A percentile compares a stretch with the other conserved stretches of the same genome.
phyloP scores from a whole-genome alignment of 805 yeast genomes.

The Brettanomyces sp. region DNA sequence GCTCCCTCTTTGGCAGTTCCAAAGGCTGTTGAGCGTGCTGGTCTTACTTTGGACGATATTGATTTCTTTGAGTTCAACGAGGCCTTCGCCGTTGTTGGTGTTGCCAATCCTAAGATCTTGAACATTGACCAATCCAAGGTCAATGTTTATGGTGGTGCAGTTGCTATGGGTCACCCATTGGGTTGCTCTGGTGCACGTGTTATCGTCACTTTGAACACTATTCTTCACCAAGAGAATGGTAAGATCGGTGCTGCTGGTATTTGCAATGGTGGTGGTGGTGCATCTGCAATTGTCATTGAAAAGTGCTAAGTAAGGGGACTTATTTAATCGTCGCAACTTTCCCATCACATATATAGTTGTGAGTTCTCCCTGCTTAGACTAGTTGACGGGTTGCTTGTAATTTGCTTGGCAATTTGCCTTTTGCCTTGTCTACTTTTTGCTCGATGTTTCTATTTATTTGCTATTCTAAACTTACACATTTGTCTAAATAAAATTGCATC shows the following conservation, averaged over 20 bases:
- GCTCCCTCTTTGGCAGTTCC: conserved; percentile 94
- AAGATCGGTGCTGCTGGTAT: conserved; percentile 91
- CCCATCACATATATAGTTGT: no score
- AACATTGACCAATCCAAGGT: conserved; percentile 57
- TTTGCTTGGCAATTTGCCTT: background rate
- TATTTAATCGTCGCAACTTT: no score
- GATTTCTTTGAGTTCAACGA: conserved; percentile 95
- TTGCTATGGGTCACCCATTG: conserved; percentile 89
- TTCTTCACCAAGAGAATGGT: conserved; percentile 76
- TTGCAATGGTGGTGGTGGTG: conserved; percentile 99
- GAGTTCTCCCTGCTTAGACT: no score
- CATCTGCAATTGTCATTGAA: conserved; percentile 85
- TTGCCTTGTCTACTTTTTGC: background rate
- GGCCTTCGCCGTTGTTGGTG: conserved; percentile 94
- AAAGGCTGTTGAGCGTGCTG: conserved; percentile 88
- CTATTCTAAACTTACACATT: background rate
- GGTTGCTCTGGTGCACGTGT: conserved; percentile 96
- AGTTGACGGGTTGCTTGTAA: no score
- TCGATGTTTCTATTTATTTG: background rate
- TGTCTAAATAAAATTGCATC: background rate
- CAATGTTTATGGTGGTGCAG: conserved; percentile 93
- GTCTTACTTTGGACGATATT: conserved; percentile 51
- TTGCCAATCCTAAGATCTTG: conserved; percentile 74
- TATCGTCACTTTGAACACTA: conserved; percentile 75
- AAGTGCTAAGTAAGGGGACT: conserved; percentile 27